Base-by-base conservation (phyloP, 441 rosid genomes). In the Monsonia emarginata region DNA sequence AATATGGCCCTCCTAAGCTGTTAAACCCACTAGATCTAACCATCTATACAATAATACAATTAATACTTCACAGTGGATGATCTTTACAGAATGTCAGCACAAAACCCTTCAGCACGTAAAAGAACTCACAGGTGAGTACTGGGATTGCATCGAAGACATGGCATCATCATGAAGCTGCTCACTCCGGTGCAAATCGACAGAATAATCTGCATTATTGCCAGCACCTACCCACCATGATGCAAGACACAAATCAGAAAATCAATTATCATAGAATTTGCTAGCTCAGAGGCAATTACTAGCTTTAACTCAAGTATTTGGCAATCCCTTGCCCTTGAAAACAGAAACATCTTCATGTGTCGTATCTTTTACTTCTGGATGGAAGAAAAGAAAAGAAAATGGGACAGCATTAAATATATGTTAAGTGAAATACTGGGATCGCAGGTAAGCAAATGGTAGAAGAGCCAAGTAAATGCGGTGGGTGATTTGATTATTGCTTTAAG, bases 141-240 rank as follows among this genome's bases (percentile, higher is more conserved):
- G 99, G 71, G 99, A 85, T 77, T 88, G 99, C 89, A 89, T 91
- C 91, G 89, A 83, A 57, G 89, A 80, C 76, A 89, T 69, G 25
- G 96, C 60, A 76, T 83, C 91, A 58, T 94, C 97, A 78, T 91
- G 96, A 76, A 86, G 83, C 82, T 89, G 97, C 63, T 94, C 99
- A 76, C 91, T 94, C 78, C 85, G 96, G 75, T 94, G 99, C 82
- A 94, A 67, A 79, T 89, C 99, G 86, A 89, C 86, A 16, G 78
- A 64, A 77, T 89, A 91, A 75, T 94, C 99, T 73, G 95, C 89
- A 82, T 77, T 89, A 61, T 86, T 86, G 67, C 98, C 99, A 91
- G 89, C 50, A 80, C 59, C 59, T 24, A 52, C 59, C 59, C 27
- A 52, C 4, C 59, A 52, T 24, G 11, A 52, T 21, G 27, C 27